phyloP scores from a whole-genome alignment of 768 basidiomycete genomes.

The Russula griseocarnosa region DNA sequence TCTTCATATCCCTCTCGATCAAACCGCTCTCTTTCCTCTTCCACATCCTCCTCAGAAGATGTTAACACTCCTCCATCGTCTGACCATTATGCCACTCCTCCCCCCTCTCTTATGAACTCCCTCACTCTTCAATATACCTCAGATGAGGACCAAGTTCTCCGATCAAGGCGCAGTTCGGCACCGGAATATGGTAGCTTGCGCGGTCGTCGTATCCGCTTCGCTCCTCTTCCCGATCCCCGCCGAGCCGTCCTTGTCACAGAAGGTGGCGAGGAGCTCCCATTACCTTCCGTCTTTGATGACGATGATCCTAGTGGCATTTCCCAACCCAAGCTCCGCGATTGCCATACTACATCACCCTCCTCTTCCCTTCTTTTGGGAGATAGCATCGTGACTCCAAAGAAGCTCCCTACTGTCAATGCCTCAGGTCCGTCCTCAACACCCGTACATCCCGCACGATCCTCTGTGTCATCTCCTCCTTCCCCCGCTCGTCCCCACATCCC shows the following conservation, averaged over 20 bases:
- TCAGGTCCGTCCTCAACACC: neutral
- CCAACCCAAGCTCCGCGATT: slow-evolving; percentile 29
- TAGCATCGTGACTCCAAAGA: slow-evolving; percentile 8
- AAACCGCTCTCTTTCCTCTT: slow-evolving; percentile 17
- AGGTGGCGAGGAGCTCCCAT: slow-evolving; percentile 42
- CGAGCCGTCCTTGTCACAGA: slow-evolving; percentile 45
- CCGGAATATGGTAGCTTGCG: slow-evolving; percentile 13
- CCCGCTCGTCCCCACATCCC: slow-evolving; percentile 7
- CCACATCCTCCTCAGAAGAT: slow-evolving; percentile 22
- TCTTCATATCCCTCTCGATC: slow-evolving; percentile 16
- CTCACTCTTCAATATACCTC: slow-evolving; percentile 16
- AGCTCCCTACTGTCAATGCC: neutral
- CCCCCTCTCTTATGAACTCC: slow-evolving; percentile 7
- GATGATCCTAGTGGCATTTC: slow-evolving; percentile 30
- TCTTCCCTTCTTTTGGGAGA: slow-evolving; percentile 24
- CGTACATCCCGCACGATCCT: neutral
- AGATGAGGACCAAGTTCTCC: slow-evolving; percentile 15
- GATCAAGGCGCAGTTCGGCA: slow-evolving; percentile 3
- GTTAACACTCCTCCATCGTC: slow-evolving; percentile 20
- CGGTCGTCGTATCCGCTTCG: slow-evolving; percentile 62
- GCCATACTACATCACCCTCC: slow-evolving; percentile 17
- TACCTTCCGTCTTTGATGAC: slow-evolving; percentile 34
- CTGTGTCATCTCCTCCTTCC: slow-evolving; percentile 7
- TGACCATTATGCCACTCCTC: slow-evolving; percentile 4
- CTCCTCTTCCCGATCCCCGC: slow-evolving; percentile 77